Evolutionary conservation across 768 basidiomycete species (phyloP).

Genomic region (Tylopilus rubrobrunneus): DNA sequence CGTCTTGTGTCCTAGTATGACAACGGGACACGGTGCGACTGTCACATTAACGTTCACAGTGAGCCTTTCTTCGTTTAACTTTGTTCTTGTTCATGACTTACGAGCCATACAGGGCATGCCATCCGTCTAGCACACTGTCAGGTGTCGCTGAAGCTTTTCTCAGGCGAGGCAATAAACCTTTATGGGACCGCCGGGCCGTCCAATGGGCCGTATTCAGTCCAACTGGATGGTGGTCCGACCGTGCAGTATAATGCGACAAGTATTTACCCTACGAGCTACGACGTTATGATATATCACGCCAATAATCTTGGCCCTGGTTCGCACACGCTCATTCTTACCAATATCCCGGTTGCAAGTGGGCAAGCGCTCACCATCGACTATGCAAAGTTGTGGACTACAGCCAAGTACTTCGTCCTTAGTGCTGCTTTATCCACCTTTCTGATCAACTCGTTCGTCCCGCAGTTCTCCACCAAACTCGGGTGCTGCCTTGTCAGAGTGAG

Average conservation of each 20-base stretch:
- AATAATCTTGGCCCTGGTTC: slow-evolving; percentile 38
- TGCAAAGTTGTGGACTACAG: slow-evolving; percentile 22
- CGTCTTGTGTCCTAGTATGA: too few species aligned
- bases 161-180: slow-evolving; percentile 42
- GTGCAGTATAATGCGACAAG: slow-evolving; percentile 19
- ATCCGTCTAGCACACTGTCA: neutral
- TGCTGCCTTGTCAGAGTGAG: slow-evolving; percentile 10
- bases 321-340: slow-evolving; percentile 35
- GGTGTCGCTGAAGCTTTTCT: neutral
- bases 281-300: slow-evolving; percentile 33
- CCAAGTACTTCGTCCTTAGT: too few species aligned
- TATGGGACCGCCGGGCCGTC: slow-evolving; percentile 41
- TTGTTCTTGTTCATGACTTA: too few species aligned
- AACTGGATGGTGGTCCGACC: slow-evolving; percentile 33
- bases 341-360: slow-evolving; percentile 18
- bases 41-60: too few species aligned
- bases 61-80: too few species aligned
- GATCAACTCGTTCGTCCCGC: too few species aligned
- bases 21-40: too few species aligned
- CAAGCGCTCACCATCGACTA: slow-evolving; percentile 32
- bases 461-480: too few species aligned
- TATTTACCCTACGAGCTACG: slow-evolving; percentile 18
- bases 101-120: too few species aligned
- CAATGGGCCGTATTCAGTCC: slow-evolving; percentile 33
- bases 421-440: too few species aligned